A percentile compares a stretch with the other conserved stretches of the same genome.
phyloP scores from a whole-genome alignment of 805 yeast species.

The Nakazawaea peltata region DNA sequence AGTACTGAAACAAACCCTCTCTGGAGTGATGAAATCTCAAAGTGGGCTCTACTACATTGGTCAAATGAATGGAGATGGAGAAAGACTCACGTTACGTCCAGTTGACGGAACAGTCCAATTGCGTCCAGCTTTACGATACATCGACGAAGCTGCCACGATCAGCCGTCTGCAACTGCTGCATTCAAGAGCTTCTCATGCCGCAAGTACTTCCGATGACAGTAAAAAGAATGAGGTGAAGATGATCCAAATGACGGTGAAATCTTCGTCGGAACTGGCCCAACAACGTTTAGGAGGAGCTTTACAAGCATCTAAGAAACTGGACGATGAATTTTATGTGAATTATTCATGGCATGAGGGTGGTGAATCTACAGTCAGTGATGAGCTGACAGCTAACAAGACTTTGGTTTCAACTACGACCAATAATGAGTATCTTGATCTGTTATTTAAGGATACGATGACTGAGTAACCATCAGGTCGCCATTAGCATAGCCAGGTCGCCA shows the following conservation, averaged over 20 bases:
- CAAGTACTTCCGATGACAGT: conserved; percentile 9
- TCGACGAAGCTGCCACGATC: conserved; percentile 47
- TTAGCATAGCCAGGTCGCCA: no score
- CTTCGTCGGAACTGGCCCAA: conserved; percentile 47
- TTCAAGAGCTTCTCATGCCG: background rate
- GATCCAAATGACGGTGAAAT: conserved; percentile 71
- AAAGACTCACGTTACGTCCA: conserved; percentile 54
- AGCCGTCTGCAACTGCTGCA: conserved; percentile 15
- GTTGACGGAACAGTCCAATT: conserved; percentile 65
- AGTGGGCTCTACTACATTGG: conserved; percentile 46
- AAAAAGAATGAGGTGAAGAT: conserved; percentile 41
- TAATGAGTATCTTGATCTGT: conserved; percentile 23
- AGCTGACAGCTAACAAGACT: no score
- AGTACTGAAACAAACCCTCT: conserved; percentile 51
- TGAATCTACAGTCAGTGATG: conserved; percentile 17
- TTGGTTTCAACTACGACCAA: conserved; percentile 19
- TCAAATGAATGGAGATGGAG: conserved; percentile 24
- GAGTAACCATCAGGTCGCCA: no score
- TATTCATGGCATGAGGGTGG: conserved; percentile 35
- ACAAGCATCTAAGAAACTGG: conserved; percentile 51
- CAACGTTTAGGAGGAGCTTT: conserved; percentile 64
- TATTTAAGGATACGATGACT: conserved; percentile 17
- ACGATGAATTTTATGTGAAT: conserved; percentile 44
- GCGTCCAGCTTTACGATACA: conserved; percentile 73
- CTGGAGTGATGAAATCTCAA: conserved; percentile 53